Base-by-base conservation (phyloP, 805 yeast genomes). In the Kuraishia molischiana region DNA sequence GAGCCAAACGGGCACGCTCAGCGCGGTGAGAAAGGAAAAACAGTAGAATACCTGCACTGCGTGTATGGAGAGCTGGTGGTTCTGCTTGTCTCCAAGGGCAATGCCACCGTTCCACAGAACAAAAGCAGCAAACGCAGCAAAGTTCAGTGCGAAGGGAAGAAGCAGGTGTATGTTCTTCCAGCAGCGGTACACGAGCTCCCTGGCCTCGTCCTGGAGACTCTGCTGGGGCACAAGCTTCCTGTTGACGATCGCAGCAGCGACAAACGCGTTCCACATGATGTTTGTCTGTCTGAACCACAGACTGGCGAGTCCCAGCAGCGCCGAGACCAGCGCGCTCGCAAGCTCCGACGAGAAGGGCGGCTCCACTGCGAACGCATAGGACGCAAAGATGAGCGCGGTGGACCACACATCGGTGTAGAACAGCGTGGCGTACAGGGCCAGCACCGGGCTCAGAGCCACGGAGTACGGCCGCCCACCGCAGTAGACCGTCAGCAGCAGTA, bases 391-490 rank as follows among this genome's bases (percentile, higher is more conserved):
- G 21, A 85, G 61, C 1, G 84, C 69, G 0, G 92, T 73, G 0
- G 96, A 74, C 97, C 97, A 89, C 1, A 87, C 80, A 52, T 92
- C 98, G 0, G 98, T 92, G 58, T 92, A 92, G 59, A 78, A 92
- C 26, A 92, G 61, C 24, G 77, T 77, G 47, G 80, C 78, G 58
- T 79, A 90, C 3, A 87, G 68, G 19, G 79, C 65, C 37, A 90
- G 51, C 36, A 89, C 62, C 1, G 98, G 97, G 47, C 77, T 73
- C 5, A 79, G 53, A 37, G 66, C 52, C 3, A 80, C 44, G 2
- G 61, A 47, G 1, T 52, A 22, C 11, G 26, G 11, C 11, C 26
- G 36, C 2, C 50, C 37, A 5, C 44, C 37, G 21, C 51, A 42
- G 13, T 52, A 50, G 2, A 41, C 38, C 14, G 56, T 40, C 2